Evolutionary conservation across 2,329 filamentous ascomycete species (phyloP).

Genomic region (Colletotrichum gloeosporioides): DNA sequence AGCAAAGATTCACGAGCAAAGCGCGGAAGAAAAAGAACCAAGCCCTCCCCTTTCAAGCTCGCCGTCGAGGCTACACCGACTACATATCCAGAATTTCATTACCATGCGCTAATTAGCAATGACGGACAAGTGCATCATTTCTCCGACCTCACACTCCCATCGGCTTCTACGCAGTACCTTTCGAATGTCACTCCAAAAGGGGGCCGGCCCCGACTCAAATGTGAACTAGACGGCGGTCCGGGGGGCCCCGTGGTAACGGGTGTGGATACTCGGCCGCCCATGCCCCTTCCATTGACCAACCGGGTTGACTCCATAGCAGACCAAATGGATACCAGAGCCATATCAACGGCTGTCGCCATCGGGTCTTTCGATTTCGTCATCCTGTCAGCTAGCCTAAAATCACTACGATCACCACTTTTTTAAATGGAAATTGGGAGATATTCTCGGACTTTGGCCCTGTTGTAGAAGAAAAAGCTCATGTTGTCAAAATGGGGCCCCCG

Average conservation of each 20-base stretch:
- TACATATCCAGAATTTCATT: neutral
- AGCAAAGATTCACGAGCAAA: neutral
- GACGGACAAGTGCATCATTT: neutral
- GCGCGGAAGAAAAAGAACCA: neutral
- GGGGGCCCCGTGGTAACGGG: neutral
- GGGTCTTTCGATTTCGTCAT: conserved; percentile 10
- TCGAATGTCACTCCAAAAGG: neutral
- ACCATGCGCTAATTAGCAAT: neutral
- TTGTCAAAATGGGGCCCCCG: neutral
- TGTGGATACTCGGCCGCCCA: neutral
- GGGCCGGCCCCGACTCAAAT: neutral
- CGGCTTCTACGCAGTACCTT: neutral
- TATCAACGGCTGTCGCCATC: conserved; percentile 6
- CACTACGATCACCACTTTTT: neutral
- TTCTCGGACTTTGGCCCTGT: neutral
- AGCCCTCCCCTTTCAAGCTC: neutral
- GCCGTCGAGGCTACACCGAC: neutral
- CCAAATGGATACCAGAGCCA: neutral
- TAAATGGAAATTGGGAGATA: neutral
- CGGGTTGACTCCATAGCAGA: neutral
- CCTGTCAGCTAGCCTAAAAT: neutral
- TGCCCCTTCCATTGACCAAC: neutral
- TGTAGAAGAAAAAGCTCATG: neutral
- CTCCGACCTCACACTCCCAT: neutral
- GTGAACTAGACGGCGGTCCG: neutral